Base-by-base conservation (phyloP, 1,284 basidiomycete species). In the Heterobasidion irregulare region DNA sequence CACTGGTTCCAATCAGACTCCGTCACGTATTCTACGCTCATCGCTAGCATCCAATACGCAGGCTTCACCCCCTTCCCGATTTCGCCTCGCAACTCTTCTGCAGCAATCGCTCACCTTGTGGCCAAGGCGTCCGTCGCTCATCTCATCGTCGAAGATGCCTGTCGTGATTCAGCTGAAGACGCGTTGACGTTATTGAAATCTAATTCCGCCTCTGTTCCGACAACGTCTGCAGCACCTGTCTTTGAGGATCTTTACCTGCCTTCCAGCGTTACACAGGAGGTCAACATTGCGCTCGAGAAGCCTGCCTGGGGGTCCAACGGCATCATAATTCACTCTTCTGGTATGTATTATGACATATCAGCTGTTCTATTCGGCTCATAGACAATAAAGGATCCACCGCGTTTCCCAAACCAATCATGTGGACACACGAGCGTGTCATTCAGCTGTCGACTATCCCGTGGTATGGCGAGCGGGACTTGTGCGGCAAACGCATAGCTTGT, bases 11-110 rank as follows among this genome's bases (percentile, higher is more conserved):
- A 26, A 26, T 26, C 34, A 61, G 64, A 65, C 45, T 57, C 62
- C 16, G 57, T 64, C 54, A 60, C 62, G 10, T 61, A 55, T 38
- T 59, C 55, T 12, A 55, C 59, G 1, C 44, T 52, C 34, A 16
- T 61, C 9, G 38, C 53, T 10, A 61, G 61, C 10, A 55, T 61
- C 26, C 43, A 59, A 7, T 54, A 57, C n/a, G 56, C 64, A 10
- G 65, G 65, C 10, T 61, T 50, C 50, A 53, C 55, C 8, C 47
- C 55, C 9, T 66, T 67, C 49, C 62, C 57, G 4, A 57, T 67
- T 36, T 67, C 66, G 7, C 58, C 61, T 16, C 57, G 65, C 8
- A 67, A 67, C 55, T 66, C 65, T 2, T 53, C 65, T 9, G 49
- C 58, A 8, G 66, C 63, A 13, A 48, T 66, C 13, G 62, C 62